phyloP scores from a whole-genome alignment of 2,329 filamentous ascomycete genomes.

The Xylariaceae sp. region DNA sequence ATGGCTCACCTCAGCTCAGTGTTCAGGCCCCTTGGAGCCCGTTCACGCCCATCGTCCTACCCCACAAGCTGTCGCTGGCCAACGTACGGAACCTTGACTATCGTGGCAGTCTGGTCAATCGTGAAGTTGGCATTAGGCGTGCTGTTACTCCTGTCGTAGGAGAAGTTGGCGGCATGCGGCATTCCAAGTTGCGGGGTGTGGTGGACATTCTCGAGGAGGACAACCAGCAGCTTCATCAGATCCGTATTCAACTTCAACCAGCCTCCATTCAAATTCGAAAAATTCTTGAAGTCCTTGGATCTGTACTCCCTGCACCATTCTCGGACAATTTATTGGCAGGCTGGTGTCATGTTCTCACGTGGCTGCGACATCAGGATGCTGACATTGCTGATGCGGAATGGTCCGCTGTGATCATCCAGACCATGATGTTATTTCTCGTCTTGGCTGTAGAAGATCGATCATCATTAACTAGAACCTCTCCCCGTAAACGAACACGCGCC shows the following conservation, averaged over 20 bases:
- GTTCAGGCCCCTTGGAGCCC: slow-evolving; percentile 73
- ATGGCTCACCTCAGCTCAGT: slow-evolving; percentile 63
- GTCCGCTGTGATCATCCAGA: slow-evolving; percentile 60
- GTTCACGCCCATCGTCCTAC: slow-evolving; percentile 62
- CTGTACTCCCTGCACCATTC: slow-evolving; percentile 56
- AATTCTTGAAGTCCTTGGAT: slow-evolving; percentile 58
- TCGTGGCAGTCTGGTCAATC: slow-evolving; percentile 45
- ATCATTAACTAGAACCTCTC: slow-evolving; percentile 16
- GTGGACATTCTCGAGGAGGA: slow-evolving; percentile 64
- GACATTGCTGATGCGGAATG: slow-evolving; percentile 57
- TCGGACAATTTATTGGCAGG: slow-evolving; percentile 60
- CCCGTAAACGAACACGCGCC: slow-evolving; percentile 17
- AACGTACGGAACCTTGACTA: slow-evolving; percentile 58
- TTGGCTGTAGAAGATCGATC: slow-evolving; percentile 38
- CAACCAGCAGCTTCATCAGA: slow-evolving; percentile 55
- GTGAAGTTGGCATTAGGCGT: slow-evolving; percentile 45
- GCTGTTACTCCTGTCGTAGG: slow-evolving; percentile 43
- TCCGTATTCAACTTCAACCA: slow-evolving; percentile 65
- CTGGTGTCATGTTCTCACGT: slow-evolving; percentile 72
- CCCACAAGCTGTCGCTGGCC: slow-evolving; percentile 51
- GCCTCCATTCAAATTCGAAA: slow-evolving; percentile 57
- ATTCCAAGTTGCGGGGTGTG: slow-evolving; percentile 54
- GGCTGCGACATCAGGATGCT: slow-evolving; percentile 52
- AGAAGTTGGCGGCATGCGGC: slow-evolving; percentile 50
- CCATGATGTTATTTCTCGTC: slow-evolving; percentile 61